phyloP scores from a whole-genome alignment of 2,329 filamentous ascomycete genomes.

The Rachicladosporium sp. region DNA sequence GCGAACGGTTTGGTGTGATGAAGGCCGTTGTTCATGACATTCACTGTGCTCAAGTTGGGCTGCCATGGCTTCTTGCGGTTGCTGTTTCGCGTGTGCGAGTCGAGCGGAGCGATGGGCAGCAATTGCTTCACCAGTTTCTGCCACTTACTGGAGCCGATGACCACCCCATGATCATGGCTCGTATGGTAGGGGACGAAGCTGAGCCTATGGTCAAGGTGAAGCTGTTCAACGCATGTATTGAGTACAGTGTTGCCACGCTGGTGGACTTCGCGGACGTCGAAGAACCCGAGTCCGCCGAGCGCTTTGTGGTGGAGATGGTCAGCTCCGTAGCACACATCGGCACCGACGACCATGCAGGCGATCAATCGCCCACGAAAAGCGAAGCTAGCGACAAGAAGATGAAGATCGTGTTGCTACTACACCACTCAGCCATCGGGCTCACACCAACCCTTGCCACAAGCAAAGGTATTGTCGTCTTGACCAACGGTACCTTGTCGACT shows the following conservation, averaged over 20 bases:
- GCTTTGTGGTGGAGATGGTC: conserved; percentile 63
- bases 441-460: conserved; percentile 66
- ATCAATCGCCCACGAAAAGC: background rate
- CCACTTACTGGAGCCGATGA: conserved; percentile 26
- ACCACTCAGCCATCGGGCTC: conserved; percentile 71
- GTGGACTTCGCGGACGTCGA: conserved; percentile 65
- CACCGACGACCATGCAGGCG: conserved; percentile 24
- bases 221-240: conserved; percentile 68
- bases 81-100: conserved; percentile 53
- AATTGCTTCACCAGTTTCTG: conserved; percentile 56
- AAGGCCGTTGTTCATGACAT: conserved; percentile 46
- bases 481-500: conserved; percentile 61
- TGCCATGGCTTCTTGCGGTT: conserved; percentile 73
- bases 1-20: conserved; percentile 55
- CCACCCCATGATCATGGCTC: conserved; percentile 65
- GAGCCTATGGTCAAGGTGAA: conserved; percentile 85
- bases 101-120: conserved; percentile 54
- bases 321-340: conserved; percentile 50
- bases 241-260: conserved; percentile 76
- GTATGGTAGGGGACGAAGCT: conserved; percentile 87
- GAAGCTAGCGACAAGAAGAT: conserved; percentile 13
- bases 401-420: conserved; percentile 58
- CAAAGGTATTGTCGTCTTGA: conserved; percentile 67
- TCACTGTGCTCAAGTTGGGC: conserved; percentile 68
- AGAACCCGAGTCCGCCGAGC: conserved; percentile 23